These are phyloP conservation scores for Cytospora chrysosperma DNA, from an alignment of 2,329 filamentous ascomycete genomes.

Conservation along the genomic window DNA sequence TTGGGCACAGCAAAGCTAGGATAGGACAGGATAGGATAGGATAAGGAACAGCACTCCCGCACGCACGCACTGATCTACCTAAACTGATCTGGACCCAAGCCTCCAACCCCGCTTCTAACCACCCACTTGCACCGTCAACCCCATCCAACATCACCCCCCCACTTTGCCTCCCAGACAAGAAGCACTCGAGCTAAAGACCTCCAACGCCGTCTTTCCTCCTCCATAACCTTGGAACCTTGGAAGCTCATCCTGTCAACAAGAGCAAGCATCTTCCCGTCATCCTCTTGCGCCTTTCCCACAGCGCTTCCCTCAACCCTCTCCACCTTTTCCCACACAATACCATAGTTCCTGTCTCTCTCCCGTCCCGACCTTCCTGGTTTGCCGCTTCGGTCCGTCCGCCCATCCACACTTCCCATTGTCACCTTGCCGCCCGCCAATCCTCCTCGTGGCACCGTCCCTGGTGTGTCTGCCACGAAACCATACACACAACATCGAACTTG, in stretches of 20 bases:
- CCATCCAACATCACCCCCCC: slow-evolving; percentile 6
- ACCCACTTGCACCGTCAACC: background rate
- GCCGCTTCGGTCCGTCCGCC: background rate
- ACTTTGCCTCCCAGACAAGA: slow-evolving; percentile 17
- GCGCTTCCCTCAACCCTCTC: background rate
- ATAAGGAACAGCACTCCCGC: no score
- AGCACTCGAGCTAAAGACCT: slow-evolving; percentile 14
- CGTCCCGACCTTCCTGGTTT: slow-evolving; percentile 15
- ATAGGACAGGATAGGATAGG: background rate
- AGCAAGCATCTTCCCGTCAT: slow-evolving; percentile 7
- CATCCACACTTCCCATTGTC: background rate
- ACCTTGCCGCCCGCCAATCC: background rate
- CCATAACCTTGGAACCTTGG: no score
- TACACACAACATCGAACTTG: background rate
- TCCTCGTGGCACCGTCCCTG: slow-evolving; percentile 1
- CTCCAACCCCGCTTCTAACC: slow-evolving; percentile 16
- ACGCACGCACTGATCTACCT: no score
- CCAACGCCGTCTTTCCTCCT: slow-evolving; percentile 1
- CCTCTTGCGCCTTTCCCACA: slow-evolving; percentile 2
- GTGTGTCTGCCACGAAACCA: background rate
- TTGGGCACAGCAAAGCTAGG: background rate
- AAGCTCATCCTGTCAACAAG: background rate
- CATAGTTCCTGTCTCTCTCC: background rate
- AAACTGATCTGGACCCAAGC: background rate
- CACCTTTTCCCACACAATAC: background rate